Evolutionary conservation across 768 basidiomycete species (phyloP).

Genomic region (Suillus americanus): DNA sequence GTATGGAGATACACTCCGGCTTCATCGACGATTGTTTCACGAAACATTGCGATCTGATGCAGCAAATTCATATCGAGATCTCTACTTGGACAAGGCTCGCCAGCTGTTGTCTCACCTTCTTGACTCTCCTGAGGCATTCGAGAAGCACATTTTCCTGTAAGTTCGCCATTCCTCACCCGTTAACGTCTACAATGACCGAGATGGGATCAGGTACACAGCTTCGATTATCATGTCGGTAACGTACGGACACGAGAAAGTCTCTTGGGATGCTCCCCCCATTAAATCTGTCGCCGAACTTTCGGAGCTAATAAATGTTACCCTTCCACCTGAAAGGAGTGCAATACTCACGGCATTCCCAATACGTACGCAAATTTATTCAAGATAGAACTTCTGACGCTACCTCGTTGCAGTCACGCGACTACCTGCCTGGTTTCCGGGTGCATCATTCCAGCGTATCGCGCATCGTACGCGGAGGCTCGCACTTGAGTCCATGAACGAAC

Average conservation of each 20-base stretch:
- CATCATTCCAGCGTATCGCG: slow-evolving; percentile 23
- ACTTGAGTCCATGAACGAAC: slow-evolving; percentile 21
- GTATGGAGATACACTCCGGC: slow-evolving; percentile 27
- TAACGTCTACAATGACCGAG: not conserved
- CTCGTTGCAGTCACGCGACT: slow-evolving; percentile 24
- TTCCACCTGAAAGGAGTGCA: slow-evolving; percentile 25
- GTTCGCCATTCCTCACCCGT: not conserved
- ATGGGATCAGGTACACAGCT: slow-evolving; percentile 23
- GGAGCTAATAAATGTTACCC: slow-evolving; percentile 24
- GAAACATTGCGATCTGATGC: slow-evolving; percentile 24
- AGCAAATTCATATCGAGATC: slow-evolving; percentile 18
- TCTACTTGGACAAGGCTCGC: slow-evolving; percentile 22
- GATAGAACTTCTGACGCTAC: not conserved
- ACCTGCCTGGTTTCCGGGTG: slow-evolving; percentile 32
- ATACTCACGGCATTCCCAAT: slow-evolving; percentile 30
- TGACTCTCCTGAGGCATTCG: slow-evolving; percentile 23
- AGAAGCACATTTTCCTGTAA: slow-evolving; percentile 25
- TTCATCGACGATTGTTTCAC: slow-evolving; percentile 28
- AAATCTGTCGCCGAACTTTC: slow-evolving; percentile 16
- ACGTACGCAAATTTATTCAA: slow-evolving; percentile 15
- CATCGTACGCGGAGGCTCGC: slow-evolving; percentile 24
- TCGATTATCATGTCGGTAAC: slow-evolving; percentile 32
- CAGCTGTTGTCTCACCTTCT: slow-evolving; percentile 21
- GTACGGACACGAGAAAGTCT: slow-evolving; percentile 28
- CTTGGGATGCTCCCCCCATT: slow-evolving; percentile 27